Base-by-base conservation (phyloP, 164 flowering plant genomes). In the Echeveria elegans region DNA sequence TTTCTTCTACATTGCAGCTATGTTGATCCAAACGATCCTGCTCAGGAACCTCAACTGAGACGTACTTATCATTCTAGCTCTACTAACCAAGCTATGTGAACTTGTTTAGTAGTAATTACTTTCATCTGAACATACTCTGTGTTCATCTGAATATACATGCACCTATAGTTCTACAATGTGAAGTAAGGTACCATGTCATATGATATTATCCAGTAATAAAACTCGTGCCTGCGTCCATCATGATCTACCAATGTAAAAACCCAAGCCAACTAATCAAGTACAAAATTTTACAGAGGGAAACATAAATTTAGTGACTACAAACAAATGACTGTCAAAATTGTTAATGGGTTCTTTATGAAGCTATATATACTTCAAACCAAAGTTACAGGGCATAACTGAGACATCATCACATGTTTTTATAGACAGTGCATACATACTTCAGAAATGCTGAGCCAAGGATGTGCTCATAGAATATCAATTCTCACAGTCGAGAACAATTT, bases 11-110 rank as follows among this genome's bases (percentile, higher is more conserved):
- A 28, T 65, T 75, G 81, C 91, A 93, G 98, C 68, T 94, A 94
- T 69, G 97, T 91, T 48, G 97, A 94, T 72, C 99, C 99, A 0
- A 91, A 85, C 72, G 99, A 94, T 73, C 99, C 97, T 0, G 70
- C 71, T 15, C 61, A 81, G 15, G 92, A 86, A 32, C 82, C 91
- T 52, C 88, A 89, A 71, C 73, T 94, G 69, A 89, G 98, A 24
- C 87, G 97, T 16, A 78, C 84, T 1, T 94, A 94, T 74, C 88
- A 86, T 31, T 66, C 92, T 15, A 84, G 74, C 7, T 72, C 86
- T 9, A 66, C 69, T 58, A 88, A 83, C 66, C 28, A 73, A 59
- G 43, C 74, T 4, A 72, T 71, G 40, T 79, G 36, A 71, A 52
- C n/a, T n/a, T n/a, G 28, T 38, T 1, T 12, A 38, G 41, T 38